These are phyloP conservation scores for Zopfochytrium polystomum DNA, from an alignment of 371 early-diverging fungal genomes.

Conservation along the genomic window DNA sequence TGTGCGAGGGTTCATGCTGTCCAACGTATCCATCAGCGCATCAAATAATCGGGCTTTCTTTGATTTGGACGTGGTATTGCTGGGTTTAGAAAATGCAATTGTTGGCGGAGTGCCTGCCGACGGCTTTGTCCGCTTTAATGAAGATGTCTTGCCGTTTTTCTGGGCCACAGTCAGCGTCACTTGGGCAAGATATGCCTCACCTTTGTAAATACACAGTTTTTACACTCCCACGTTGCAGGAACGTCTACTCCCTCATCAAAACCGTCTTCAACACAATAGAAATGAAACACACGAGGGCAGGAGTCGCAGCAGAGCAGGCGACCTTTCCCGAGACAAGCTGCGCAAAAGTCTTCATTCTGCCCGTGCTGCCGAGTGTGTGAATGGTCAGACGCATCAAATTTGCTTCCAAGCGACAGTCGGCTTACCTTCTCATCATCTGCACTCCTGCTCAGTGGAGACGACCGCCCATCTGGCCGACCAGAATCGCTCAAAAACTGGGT, in stretches of 20 bases:
- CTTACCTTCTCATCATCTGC: too few relatives aligned
- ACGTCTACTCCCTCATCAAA: constrained; percentile 27
- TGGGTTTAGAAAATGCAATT: neutral
- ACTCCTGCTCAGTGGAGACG: too few relatives aligned
- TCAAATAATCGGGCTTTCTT: too few relatives aligned
- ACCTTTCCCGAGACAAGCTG: constrained; percentile 44
- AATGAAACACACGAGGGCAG: constrained; percentile 50
- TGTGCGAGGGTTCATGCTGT: constrained; percentile 31
- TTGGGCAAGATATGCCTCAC: too few relatives aligned
- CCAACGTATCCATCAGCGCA: constrained; percentile 17
- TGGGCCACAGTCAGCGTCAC: too few relatives aligned
- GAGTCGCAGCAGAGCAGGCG: constrained; percentile 48
- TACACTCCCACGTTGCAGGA: constrained; percentile 41
- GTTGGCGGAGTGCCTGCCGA: neutral
- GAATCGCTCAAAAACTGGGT: too few relatives aligned
- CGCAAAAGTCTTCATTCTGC: constrained; percentile 41
- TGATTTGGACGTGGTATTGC: neutral
- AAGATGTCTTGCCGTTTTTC: too few relatives aligned
- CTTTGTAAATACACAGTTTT: constrained; percentile 21
- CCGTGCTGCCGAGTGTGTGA: too few relatives aligned
- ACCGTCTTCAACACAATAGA: constrained; percentile 41
- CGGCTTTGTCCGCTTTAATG: neutral
- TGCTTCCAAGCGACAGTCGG: too few relatives aligned
- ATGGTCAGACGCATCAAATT: too few relatives aligned
- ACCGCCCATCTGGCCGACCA: too few relatives aligned